A percentile compares a stretch with the other conserved stretches of the same genome.
These are phyloP conservation scores for Ogataea populi-albae DNA, from an alignment of 805 yeast species.

Conservation along the genomic window DNA sequence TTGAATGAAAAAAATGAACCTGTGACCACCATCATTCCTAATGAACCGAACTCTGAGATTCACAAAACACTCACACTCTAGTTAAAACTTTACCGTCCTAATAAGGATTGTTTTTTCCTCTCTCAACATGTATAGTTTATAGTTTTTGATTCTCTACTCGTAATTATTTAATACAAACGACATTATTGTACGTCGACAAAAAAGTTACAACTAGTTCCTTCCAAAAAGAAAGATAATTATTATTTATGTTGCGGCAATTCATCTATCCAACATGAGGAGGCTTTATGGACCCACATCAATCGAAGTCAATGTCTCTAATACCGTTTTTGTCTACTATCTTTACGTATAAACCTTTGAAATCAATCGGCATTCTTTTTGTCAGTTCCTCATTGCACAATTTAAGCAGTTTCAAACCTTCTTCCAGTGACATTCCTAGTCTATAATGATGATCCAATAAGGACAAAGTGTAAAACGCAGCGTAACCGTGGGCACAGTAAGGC, in stretches of 20 bases:
- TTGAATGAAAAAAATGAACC: constrained; percentile 16
- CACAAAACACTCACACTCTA: too few relatives aligned
- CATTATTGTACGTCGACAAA: too few relatives aligned
- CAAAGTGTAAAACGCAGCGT: constrained; percentile 93
- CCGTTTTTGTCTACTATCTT: constrained; percentile 36
- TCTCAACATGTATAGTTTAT: constrained; percentile 5
- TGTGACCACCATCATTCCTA: constrained; percentile 13
- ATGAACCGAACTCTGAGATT: constrained; percentile 6
- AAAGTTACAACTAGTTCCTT: too few relatives aligned
- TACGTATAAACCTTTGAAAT: constrained; percentile 71
- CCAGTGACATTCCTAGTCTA: constrained; percentile 66
- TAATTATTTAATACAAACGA: too few relatives aligned
- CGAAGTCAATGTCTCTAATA: constrained; percentile 27
- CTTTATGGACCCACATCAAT: too few relatives aligned
- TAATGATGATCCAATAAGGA: constrained; percentile 90
- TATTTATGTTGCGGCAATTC: too few relatives aligned
- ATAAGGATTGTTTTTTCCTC: constrained; percentile 7
- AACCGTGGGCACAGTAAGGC: constrained; percentile 98
- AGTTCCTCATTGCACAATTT: constrained; percentile 75
- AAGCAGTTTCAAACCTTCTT: constrained; percentile 76
- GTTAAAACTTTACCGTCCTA: too few relatives aligned
- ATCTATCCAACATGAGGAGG: too few relatives aligned
- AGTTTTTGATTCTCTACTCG: too few relatives aligned
- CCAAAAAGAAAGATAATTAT: too few relatives aligned
- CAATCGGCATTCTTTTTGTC: constrained; percentile 83